Percentiles rank a stretch among this genome's conserved stretches.
Conservation (phyloP, 805 yeast genomes). For the Starmerella bacillaris region DNA sequence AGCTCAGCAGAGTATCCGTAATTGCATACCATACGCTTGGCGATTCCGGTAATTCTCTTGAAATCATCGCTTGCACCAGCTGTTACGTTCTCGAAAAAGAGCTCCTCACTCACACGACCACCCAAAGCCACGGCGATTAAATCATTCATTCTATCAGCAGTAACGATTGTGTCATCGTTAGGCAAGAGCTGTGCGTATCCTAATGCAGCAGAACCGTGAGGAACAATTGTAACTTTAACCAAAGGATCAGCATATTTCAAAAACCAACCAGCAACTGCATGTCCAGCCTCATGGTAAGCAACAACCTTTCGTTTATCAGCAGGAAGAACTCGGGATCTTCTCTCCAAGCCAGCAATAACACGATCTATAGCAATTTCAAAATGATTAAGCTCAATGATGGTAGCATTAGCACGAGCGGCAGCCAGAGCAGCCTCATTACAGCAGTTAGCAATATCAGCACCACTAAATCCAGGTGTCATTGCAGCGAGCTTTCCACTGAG, state of each 20-base stretch:
- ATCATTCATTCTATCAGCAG: slow-evolving; percentile 58
- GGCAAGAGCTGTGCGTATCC: slow-evolving; percentile 96
- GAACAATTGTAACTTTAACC: slow-evolving; percentile 82
- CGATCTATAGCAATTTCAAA: slow-evolving; percentile 88
- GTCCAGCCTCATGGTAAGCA: slow-evolving; percentile 94
- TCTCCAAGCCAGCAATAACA: slow-evolving; percentile 86
- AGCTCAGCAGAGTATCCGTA: slow-evolving; percentile 75
- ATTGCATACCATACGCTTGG: slow-evolving; percentile 72
- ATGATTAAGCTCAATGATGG: slow-evolving; percentile 44
- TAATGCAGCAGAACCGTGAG: slow-evolving; percentile 84
- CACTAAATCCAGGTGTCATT: slow-evolving; percentile 86
- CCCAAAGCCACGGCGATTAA: slow-evolving; percentile 90
- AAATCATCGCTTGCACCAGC: slow-evolving; percentile 88
- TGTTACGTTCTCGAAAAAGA: slow-evolving; percentile 73
- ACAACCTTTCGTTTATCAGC: slow-evolving; percentile 70
- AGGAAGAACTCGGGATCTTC: slow-evolving; percentile 59
- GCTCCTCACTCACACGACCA: slow-evolving; percentile 80
- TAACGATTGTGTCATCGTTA: slow-evolving; percentile 64
- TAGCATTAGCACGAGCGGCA: slow-evolving; percentile 66
- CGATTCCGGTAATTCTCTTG: slow-evolving; percentile 77
- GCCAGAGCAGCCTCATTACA: slow-evolving; percentile 88
- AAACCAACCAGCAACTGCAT: slow-evolving; percentile 91
- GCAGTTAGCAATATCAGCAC: slow-evolving; percentile 90
- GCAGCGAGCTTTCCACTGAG: slow-evolving; percentile 76
- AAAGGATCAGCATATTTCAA: slow-evolving; percentile 76